Percentiles rank a stretch among this genome's conserved stretches.
phyloP scores from a whole-genome alignment of 129 eudicot genomes.

The Gnaphalium uliginosum region DNA sequence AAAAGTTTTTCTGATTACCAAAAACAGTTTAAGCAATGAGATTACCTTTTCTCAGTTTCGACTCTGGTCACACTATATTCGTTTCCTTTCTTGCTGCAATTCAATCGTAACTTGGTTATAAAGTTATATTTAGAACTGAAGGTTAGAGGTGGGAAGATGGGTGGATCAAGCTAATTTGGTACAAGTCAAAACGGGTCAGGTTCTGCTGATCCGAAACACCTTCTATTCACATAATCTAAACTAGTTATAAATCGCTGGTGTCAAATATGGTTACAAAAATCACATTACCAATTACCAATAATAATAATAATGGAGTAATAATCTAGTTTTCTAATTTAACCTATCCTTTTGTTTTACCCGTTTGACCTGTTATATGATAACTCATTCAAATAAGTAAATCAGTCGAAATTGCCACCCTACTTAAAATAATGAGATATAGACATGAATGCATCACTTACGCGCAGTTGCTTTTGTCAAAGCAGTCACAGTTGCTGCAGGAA shows the following conservation, averaged over 20 bases:
- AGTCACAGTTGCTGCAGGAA: conserved; percentile 65
- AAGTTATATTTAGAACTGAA: not conserved
- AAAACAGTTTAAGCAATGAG: not conserved
- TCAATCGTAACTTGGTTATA: not conserved
- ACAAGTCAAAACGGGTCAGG: not conserved
- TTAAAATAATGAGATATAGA: not conserved
- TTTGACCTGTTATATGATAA: not conserved
- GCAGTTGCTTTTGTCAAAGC: conserved; percentile 64
- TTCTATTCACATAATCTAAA: not conserved
- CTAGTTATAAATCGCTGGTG: not conserved
- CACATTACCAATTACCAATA: not conserved
- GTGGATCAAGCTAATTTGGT: not conserved
- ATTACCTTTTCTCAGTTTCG: conserved; percentile 49
- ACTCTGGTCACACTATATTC: conserved; percentile 44
- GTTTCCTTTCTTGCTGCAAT: conserved; percentile 64
- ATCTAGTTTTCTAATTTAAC: not conserved
- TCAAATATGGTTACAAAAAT: not conserved
- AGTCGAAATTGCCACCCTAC: not conserved
- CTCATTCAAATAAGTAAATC: not conserved
- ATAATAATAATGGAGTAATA: not conserved
- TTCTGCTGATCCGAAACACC: not conserved
- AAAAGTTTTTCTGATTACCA: not conserved
- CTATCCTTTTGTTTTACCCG: not conserved
- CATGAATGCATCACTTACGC: conserved; percentile 41
- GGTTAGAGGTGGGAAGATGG: not conserved